Conservation (phyloP, 345 rosid genomes). For the Hibiscus trionum region DNA sequence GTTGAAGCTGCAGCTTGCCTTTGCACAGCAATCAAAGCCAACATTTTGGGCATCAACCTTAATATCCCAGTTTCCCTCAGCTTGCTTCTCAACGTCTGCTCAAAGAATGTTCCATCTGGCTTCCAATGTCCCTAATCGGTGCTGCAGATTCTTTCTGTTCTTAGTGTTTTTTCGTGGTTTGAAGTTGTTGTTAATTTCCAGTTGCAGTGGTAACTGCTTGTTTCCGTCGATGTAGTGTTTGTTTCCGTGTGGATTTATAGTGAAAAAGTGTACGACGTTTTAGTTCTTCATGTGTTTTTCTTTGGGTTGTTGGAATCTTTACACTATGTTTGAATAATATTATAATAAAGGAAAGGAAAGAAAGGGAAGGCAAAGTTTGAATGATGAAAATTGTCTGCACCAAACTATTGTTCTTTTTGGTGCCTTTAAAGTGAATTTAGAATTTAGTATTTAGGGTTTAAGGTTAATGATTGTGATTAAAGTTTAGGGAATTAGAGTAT, state of each 20-base stretch:
- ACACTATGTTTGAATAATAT: not conserved
- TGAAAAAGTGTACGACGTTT: not conserved
- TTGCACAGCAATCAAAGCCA: conserved; percentile 56
- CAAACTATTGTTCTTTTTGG: too few relatives aligned
- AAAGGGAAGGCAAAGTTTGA: not conserved
- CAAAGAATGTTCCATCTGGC: conserved; percentile 38
- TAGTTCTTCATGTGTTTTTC: not conserved
- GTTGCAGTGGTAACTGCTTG: not conserved
- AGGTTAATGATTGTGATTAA: too few relatives aligned
- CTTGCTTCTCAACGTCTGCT: conserved; percentile 48
- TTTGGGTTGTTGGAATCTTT: not conserved
- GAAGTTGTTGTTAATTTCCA: not conserved
- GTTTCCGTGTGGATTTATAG: not conserved
- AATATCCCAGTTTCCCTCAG: conserved; percentile 45
- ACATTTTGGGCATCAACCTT: conserved; percentile 41
- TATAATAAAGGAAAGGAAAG: too few relatives aligned
- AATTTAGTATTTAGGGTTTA: too few relatives aligned
- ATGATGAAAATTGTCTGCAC: too few relatives aligned
- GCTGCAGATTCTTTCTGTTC: not conserved
- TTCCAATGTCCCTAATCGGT: conserved; percentile 33
- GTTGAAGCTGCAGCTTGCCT: conserved; percentile 61
- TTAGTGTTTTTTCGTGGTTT: not conserved
- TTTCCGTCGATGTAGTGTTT: not conserved
- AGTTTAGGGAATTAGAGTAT: too few relatives aligned
- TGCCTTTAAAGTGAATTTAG: too few relatives aligned